phyloP scores from a whole-genome alignment of 2,329 filamentous ascomycete genomes.

The Colletotrichum trifolii region DNA sequence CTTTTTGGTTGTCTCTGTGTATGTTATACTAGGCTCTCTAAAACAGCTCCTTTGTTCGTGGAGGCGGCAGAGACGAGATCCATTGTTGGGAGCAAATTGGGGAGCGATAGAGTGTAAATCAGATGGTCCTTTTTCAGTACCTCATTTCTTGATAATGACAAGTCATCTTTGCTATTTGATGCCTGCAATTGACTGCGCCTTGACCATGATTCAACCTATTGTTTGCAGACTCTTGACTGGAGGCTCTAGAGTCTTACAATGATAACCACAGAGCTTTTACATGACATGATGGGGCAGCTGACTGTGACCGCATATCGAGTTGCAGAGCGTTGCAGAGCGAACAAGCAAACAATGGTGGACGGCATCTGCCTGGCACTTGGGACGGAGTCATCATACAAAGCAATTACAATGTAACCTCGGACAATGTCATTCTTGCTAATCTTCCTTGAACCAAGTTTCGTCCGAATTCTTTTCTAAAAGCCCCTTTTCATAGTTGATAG shows the following conservation, averaged over 20 bases:
- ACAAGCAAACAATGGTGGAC: not conserved
- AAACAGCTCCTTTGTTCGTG: slow-evolving; percentile 56
- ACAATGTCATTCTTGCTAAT: too few species aligned
- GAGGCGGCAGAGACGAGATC: slow-evolving; percentile 47
- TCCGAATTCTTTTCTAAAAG: slow-evolving; percentile 3
- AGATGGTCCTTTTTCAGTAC: slow-evolving; percentile 58
- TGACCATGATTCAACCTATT: not conserved
- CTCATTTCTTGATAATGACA: slow-evolving; percentile 38
- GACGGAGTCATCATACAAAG: not conserved
- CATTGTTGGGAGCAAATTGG: slow-evolving; percentile 38
- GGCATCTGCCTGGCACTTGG: not conserved
- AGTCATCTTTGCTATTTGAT: slow-evolving; percentile 20
- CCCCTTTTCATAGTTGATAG: slow-evolving; percentile 2
- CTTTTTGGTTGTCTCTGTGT: slow-evolving; percentile 39
- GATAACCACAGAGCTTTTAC: too few species aligned
- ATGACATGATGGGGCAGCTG: too few species aligned
- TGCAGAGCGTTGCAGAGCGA: too few species aligned
- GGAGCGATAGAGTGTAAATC: slow-evolving; percentile 61
- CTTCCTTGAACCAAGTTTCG: not conserved
- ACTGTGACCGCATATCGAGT: too few species aligned
- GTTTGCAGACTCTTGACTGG: not conserved
- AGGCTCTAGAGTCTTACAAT: not conserved
- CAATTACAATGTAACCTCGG: not conserved
- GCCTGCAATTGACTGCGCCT: not conserved
- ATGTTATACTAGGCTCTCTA: slow-evolving; percentile 48